These are phyloP conservation scores for Aureobasidium namibiae DNA, from an alignment of 2,329 filamentous ascomycete genomes.

Conservation along the genomic window DNA sequence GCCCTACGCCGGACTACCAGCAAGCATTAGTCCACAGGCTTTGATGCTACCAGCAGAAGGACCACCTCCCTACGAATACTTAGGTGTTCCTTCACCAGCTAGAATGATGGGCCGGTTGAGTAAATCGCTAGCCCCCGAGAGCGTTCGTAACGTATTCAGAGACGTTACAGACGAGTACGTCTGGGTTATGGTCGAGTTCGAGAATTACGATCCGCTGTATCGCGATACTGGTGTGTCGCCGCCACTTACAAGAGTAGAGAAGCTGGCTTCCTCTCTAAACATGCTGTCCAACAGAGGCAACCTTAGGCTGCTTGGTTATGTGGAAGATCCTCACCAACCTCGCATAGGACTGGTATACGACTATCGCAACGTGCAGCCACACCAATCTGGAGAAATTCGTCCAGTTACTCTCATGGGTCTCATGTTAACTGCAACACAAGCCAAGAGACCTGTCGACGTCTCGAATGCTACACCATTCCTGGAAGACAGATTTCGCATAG, in stretches of 20 bases:
- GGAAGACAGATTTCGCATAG: constrained; percentile 68
- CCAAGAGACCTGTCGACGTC: constrained; percentile 31
- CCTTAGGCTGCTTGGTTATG: constrained; percentile 59
- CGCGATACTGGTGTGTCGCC: constrained; percentile 39
- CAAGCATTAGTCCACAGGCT: constrained; percentile 35
- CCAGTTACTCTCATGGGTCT: constrained; percentile 40
- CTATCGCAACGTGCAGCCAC: constrained; percentile 45
- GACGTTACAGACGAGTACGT: constrained; percentile 21
- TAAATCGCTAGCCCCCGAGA: constrained; percentile 21
- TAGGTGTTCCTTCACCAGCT: constrained; percentile 36
- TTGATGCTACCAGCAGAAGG: constrained; percentile 38
- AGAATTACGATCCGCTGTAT: constrained; percentile 40
- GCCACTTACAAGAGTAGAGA: constrained; percentile 37
- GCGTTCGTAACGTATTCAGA: constrained; percentile 26
- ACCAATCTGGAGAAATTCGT: constrained; percentile 25
- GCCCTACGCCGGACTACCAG: constrained; percentile 31
- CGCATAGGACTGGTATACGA: constrained; percentile 69
- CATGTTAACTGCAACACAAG: constrained; percentile 38
- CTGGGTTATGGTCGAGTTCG: constrained; percentile 60
- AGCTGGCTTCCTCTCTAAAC: constrained; percentile 23
- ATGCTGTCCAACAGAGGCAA: constrained; percentile 25
- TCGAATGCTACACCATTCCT: constrained; percentile 50
- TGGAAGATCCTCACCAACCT: constrained; percentile 59
- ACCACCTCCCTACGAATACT: constrained; percentile 41
- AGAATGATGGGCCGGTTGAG: constrained; percentile 37